Base-by-base conservation (phyloP, 1,284 basidiomycete species). In the Apiotrichum mycotoxinovorans region DNA sequence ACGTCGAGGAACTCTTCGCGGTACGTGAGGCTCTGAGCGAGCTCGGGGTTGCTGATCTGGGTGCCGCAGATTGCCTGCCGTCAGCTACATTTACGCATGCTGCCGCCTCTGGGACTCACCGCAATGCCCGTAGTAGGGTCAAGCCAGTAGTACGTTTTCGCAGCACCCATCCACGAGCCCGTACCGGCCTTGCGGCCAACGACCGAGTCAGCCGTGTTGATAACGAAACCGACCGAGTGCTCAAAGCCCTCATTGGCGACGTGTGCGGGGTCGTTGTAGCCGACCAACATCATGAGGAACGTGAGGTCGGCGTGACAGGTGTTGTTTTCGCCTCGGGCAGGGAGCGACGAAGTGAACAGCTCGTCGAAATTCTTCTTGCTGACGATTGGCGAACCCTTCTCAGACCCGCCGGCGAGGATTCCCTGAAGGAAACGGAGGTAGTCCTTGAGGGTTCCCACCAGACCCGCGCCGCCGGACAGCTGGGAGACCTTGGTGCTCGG, bases 401-500 rank as follows among this genome's bases (percentile, higher is more conserved):
- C 52, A 3, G 57, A 44, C 22, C 57, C 34, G 0, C 38, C 48
- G 5, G 49, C 49, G 12, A 66, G 58, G 34, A 75, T 41, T 14
- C 54, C 63, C 51, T 68, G 64, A 10, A 73, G 62, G 50, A 73
- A 58, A 1, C 52, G 53, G 23, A 73, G 66, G 54, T 71, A 73
- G 55, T 75, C 72, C 33, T 57, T 60, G 9, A 64, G 56, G 0
- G 67, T 73, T 7, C 72, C 72, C 50, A 63, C 70, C 23, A 75
- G 53, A 3, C 73, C 73, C 4, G 57, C 73, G 17, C 72, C 73
- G n/a, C 73, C 73, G 2, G 63, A 61, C 1, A 42, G 56, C 44
- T 49, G 47, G 17, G 30, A 20, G 12, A 35, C 25, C 20, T 57
- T 22, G 20, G 38, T 22, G 5, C n/a, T 30, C 37, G 14, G 26